These are phyloP conservation scores for Pythium diclinum DNA, from an alignment of 352 stramenopile species.

Conservation along the genomic window DNA sequence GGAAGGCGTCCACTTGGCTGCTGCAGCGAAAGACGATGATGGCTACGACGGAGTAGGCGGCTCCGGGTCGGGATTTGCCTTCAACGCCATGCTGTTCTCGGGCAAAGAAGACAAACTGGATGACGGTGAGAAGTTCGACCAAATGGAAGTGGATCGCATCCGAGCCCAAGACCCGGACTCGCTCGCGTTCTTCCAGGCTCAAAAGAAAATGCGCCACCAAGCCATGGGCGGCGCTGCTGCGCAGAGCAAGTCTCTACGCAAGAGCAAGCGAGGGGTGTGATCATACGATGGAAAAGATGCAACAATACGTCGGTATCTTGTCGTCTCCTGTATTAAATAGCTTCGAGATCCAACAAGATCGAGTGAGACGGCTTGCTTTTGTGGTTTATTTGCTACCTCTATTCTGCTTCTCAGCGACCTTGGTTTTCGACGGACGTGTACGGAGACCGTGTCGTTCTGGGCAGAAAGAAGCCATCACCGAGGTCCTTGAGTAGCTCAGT, in stretches of 20 bases:
- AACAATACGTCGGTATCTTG: neutral
- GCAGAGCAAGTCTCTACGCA: conserved; percentile 31
- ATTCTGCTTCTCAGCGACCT: conserved; percentile 10
- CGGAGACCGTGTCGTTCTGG: conserved; percentile 12
- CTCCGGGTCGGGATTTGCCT: conserved; percentile 8
- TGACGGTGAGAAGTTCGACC: conserved; percentile 90
- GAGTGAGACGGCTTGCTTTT: neutral
- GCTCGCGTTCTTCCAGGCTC: conserved; percentile 90
- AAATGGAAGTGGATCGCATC: conserved; percentile 88
- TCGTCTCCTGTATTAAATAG: conserved; percentile 7
- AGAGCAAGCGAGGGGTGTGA: conserved; percentile 34
- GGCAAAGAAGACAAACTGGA: conserved; percentile 81
- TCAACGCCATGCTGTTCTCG: conserved; percentile 15
- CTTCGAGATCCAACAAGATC: neutral
- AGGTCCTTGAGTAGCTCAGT: conserved; percentile 21
- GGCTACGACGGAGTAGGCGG: conserved; percentile 9
- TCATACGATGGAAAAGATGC: neutral
- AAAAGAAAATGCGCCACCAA: conserved; percentile 82
- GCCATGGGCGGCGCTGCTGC: conserved; percentile 7
- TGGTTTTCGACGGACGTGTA: conserved; percentile 15
- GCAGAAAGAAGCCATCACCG: conserved; percentile 25
- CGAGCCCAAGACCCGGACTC: conserved; percentile 85
- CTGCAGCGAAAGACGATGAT: conserved; percentile 37
- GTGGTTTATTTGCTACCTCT: neutral
- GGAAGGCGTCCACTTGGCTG: conserved; percentile 34